Evolutionary conservation across 352 stramenopile species (phyloP).

Genomic region (Peronosclerospora sorghi): DNA sequence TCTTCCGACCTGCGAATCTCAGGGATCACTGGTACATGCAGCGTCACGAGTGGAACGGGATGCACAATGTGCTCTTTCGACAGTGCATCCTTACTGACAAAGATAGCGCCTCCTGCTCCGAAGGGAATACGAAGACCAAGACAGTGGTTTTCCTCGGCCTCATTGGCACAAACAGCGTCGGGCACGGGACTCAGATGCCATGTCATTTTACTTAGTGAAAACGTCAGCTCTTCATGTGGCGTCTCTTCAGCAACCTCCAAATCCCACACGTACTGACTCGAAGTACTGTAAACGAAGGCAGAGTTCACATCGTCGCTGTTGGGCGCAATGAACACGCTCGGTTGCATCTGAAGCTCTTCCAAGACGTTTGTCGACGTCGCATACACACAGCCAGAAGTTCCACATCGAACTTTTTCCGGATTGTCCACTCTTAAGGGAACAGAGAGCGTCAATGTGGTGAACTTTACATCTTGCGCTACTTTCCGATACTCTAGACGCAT

Average conservation of each 20-base stretch:
- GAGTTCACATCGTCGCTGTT: slow-evolving; percentile 9
- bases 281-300: slow-evolving; percentile 19
- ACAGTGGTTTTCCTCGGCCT: slow-evolving; percentile 16
- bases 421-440: slow-evolving; percentile 10
- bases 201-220: slow-evolving; percentile 35
- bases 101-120: slow-evolving; percentile 5
- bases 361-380: slow-evolving; percentile 11
- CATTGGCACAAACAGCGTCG: slow-evolving; percentile 12
- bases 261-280: slow-evolving; percentile 9
- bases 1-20: slow-evolving; percentile 7
- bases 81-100: slow-evolving; percentile 24
- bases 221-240: slow-evolving; percentile 21
- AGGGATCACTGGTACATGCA: slow-evolving; percentile 13
- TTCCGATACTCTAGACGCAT: slow-evolving; percentile 10
- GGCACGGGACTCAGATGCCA: slow-evolving; percentile 26
- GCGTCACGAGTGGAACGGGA: slow-evolving; percentile 10
- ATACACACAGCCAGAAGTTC: slow-evolving; percentile 16
- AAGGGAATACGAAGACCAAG: slow-evolving; percentile 27
- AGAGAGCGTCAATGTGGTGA: slow-evolving; percentile 13
- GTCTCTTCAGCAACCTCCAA: background rate
- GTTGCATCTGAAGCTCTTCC: slow-evolving; percentile 10
- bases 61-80: slow-evolving; percentile 6
- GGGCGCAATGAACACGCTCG: slow-evolving; percentile 12
- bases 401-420: slow-evolving; percentile 9
- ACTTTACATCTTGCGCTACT: slow-evolving; percentile 11